Evolutionary conservation across 176 grass and related monocot species (phyloP).

Genomic region (Tuctoria greenei): DNA sequence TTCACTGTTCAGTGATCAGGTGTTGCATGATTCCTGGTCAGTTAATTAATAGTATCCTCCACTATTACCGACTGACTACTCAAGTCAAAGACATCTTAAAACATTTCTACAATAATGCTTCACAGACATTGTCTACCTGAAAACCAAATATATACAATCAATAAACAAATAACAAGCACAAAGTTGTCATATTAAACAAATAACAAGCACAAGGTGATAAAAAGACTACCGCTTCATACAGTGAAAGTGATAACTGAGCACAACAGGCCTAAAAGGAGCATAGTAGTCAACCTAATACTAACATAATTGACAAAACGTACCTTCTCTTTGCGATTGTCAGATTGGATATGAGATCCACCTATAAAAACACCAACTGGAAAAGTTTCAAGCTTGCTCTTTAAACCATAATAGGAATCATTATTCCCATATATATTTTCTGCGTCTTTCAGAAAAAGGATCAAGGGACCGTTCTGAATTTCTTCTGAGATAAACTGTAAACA

Average conservation of each 20-base stretch:
- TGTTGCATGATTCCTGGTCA: no score
- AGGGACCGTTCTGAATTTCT: constrained; percentile 72
- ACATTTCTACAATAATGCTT: no score
- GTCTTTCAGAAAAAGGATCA: constrained; percentile 91
- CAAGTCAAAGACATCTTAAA: no score
- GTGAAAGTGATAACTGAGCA: constrained; percentile 15
- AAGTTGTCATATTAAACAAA: no score
- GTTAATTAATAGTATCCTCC: no score
- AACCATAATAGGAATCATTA: constrained; percentile 61
- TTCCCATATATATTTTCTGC: constrained; percentile 75
- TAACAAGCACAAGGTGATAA: no score
- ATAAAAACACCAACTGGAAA: constrained; percentile 75
- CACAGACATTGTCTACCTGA: no score
- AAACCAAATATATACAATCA: no score
- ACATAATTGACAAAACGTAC: constrained; percentile 31
- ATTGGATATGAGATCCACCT: constrained; percentile 76
- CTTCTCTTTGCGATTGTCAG: constrained; percentile 84
- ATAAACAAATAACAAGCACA: no score
- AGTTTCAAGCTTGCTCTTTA: constrained; percentile 77
- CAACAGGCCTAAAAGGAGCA: background rate
- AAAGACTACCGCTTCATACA: constrained; percentile 30
- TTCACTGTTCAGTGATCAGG: no score
- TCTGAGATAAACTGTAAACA: constrained; percentile 69
- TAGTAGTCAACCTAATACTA: background rate
- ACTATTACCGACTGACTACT: no score